Evolutionary conservation across 1,284 basidiomycete species (phyloP).

Genomic region (Violaceomyces palustris): DNA sequence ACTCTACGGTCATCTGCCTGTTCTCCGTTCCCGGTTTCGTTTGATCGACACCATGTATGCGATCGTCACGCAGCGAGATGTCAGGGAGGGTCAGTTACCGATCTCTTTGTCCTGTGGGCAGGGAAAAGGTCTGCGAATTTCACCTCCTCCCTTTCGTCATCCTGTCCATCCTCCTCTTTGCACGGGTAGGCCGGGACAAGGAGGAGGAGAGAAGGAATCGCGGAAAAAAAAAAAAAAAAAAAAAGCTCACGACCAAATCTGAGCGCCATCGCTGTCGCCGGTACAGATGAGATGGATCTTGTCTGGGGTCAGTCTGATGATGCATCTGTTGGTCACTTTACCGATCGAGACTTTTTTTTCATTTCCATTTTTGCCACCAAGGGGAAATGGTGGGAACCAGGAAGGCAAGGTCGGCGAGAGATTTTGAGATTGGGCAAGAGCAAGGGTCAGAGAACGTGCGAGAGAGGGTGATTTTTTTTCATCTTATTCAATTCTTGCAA

Average conservation of each 20-base stretch:
- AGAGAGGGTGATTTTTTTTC: not conserved
- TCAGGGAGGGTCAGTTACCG: too few species aligned
- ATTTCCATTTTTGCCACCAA: too few species aligned
- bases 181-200: not conserved
- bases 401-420: too few species aligned
- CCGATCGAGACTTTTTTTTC: conserved; percentile 48
- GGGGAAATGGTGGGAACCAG: too few species aligned
- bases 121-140: too few species aligned
- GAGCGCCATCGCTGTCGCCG: conserved; percentile 40
- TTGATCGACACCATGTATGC: not conserved
- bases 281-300: conserved; percentile 48
- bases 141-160: not conserved
- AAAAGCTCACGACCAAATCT: conserved; percentile 51
- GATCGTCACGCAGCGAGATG: too few species aligned
- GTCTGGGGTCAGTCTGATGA: conserved; percentile 46
- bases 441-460: not conserved
- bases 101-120: too few species aligned
- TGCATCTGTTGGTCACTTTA: conserved; percentile 45
- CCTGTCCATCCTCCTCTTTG: not conserved
- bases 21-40: not conserved
- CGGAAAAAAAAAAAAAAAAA: not conserved
- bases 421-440: too few species aligned
- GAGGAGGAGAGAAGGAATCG: conserved; percentile 1
- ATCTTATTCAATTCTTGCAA: conserved; percentile 8
- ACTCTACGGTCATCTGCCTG: conserved; percentile 10